These are phyloP conservation scores for Zygosaccharomyces rouxii DNA, from an alignment of 805 yeast species.

Conservation along the genomic window DNA sequence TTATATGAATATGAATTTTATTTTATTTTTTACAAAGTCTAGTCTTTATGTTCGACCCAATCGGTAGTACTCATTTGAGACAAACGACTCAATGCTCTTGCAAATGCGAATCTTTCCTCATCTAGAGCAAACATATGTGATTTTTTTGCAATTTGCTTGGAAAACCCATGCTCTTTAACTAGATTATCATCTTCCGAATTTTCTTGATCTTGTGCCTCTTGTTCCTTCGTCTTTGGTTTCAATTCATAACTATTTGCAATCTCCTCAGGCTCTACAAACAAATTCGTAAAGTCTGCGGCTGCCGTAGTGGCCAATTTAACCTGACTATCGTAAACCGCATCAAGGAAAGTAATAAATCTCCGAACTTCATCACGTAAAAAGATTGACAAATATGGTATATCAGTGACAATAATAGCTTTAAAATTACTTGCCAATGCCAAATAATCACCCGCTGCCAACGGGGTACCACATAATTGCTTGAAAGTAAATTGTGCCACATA, in stretches of 20 bases:
- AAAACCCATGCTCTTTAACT: slow-evolving; percentile 73
- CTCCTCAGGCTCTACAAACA: slow-evolving; percentile 79
- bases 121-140: slow-evolving; percentile 81
- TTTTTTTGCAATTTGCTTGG: slow-evolving; percentile 62
- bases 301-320: slow-evolving; percentile 85
- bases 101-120: slow-evolving; percentile 95
- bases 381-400: slow-evolving; percentile 80
- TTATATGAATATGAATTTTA: not conserved
- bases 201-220: slow-evolving; percentile 32
- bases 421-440: slow-evolving; percentile 73
- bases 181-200: slow-evolving; percentile 48
- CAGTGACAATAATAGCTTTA: slow-evolving; percentile 80
- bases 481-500: slow-evolving; percentile 88
- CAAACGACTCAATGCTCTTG: slow-evolving; percentile 85
- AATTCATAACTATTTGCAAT: slow-evolving; percentile 38
- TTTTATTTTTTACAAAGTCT: not conserved
- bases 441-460: slow-evolving; percentile 92
- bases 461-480: slow-evolving; percentile 78
- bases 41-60: slow-evolving; percentile 59
- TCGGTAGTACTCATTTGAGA: slow-evolving; percentile 91
- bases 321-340: slow-evolving; percentile 91
- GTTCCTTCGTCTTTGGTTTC: slow-evolving; percentile 14
- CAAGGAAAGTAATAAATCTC: slow-evolving; percentile 89
- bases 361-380: slow-evolving; percentile 79
- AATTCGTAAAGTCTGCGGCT: slow-evolving; percentile 75